Base-by-base conservation (phyloP, 306 rosid species). In the Fragaria ananassa region DNA sequence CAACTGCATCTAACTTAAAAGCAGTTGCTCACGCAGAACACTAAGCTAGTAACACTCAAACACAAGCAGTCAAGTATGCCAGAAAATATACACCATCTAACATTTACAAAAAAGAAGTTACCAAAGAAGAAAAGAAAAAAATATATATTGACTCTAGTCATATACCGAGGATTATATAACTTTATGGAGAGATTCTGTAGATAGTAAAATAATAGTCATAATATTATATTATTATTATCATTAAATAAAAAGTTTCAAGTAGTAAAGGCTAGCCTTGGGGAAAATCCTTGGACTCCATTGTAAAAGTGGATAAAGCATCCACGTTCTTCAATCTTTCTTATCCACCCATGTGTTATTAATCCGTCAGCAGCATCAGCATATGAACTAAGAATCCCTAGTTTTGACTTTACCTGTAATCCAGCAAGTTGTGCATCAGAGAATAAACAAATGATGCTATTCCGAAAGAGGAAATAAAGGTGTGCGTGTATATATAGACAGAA, bases 281-380 rank as follows among this genome's bases (percentile, higher is more conserved):
- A 90, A 83, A 89, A 95, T 78, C 99, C 99, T 82, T 89, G 97
- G 71, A 92, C 97, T 62, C 97, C 99, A 84, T 89, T 95, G 82
- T 90, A 95, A 80, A 95, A 95, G 41, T 90, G 95, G 74, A 92
- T 90, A 88, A 85, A 87, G 87, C 97, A 95, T 61, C 99, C 97
- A 85, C 88, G 92, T 58, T 70, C 85, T 84, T 90, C 99, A 42
- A 95, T 92, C 89, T 87, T 95, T 76, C 97, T 81, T 82, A 95
- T 88, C 99, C 99, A 95, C 72, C 99, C 99, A 86, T 95, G 99
- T 56, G 93, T 88, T 80, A 95, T 81, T 79, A 92, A 83, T 77
- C 97, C 97, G 54, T 84, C 96, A 64, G 86, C 75, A 53, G 92
- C 97, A 78, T 95, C 97, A 64, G 83, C 72, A 80, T 88, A 92